Evolutionary conservation across 768 basidiomycete genomes (phyloP).

Genomic region (Mycena crocata): DNA sequence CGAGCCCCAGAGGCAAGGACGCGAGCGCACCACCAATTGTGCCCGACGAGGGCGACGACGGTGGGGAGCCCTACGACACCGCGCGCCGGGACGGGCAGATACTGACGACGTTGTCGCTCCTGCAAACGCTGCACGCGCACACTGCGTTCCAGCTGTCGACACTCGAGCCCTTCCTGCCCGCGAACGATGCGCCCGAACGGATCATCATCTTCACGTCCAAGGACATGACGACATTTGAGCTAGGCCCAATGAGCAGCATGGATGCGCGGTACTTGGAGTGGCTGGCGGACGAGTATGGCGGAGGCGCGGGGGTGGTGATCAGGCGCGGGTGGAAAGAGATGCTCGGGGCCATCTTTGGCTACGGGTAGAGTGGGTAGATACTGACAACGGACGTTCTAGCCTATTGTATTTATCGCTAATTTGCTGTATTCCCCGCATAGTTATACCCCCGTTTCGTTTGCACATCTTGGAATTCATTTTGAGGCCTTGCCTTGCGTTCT

Average conservation of each 20-base stretch:
- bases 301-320: constrained; percentile 53
- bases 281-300: constrained; percentile 69
- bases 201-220: constrained; percentile 65
- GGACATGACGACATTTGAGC: constrained; percentile 75
- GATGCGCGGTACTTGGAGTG: constrained; percentile 85
- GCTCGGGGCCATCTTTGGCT: constrained; percentile 57
- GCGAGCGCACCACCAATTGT: constrained; percentile 34
- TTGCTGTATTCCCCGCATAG: neutral
- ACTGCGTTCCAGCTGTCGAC: constrained; percentile 68
- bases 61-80: constrained; percentile 28
- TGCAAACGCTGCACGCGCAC: constrained; percentile 78
- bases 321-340: constrained; percentile 65
- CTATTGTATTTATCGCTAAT: constrained; percentile 30
- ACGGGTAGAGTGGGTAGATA: constrained; percentile 6
- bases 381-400: too few species aligned
- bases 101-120: constrained; percentile 65
- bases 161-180: constrained; percentile 49
- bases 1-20: constrained; percentile 39
- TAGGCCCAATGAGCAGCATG: constrained; percentile 76
- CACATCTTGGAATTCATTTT: neutral
- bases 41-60: constrained; percentile 35
- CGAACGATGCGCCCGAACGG: constrained; percentile 25
- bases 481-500: neutral
- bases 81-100: constrained; percentile 48
- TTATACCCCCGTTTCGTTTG: constrained; percentile 11